phyloP scores from a whole-genome alignment of 2,329 filamentous ascomycete genomes.

The Aspergillus floridensis region DNA sequence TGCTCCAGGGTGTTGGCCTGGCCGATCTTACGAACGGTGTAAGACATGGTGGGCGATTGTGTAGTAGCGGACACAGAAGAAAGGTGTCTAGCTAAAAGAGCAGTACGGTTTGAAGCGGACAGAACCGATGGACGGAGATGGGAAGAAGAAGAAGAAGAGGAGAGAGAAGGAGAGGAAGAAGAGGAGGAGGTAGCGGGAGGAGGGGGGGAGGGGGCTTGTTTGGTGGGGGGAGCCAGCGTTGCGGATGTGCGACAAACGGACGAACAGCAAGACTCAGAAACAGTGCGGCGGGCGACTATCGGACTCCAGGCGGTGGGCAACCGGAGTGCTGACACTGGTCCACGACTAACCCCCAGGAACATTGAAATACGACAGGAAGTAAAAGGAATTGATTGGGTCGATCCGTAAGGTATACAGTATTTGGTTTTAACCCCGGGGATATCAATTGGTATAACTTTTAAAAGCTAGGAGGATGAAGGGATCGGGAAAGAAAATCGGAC shows the following conservation, averaged over 20 bases:
- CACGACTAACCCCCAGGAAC: not conserved
- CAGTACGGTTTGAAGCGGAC: conserved; percentile 35
- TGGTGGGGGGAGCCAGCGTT: conserved; percentile 44
- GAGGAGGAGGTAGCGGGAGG: conserved; percentile 15
- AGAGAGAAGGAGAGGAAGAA: conserved; percentile 23
- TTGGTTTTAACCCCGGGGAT: not conserved
- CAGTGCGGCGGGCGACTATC: conserved; percentile 17
- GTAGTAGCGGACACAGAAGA: conserved; percentile 36
- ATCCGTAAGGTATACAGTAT: not conserved
- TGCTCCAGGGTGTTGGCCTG: conserved; percentile 92
- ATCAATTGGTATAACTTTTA: not conserved
- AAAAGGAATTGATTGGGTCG: not conserved
- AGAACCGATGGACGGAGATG: conserved; percentile 19
- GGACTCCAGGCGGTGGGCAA: conserved; percentile 35
- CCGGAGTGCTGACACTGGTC: conserved; percentile 20
- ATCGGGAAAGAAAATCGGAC: conserved; percentile 8
- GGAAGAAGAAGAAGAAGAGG: conserved; percentile 25
- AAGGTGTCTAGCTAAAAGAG: conserved; percentile 50
- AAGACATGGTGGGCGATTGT: conserved; percentile 47
- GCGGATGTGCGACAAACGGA: conserved; percentile 35
- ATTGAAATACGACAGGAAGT: conserved; percentile 1
- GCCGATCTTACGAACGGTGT: conserved; percentile 80
- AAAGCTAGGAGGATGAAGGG: not conserved
- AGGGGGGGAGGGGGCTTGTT: conserved; percentile 30
- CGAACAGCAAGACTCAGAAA: conserved; percentile 15